phyloP scores from a whole-genome alignment of 2,329 filamentous ascomycete genomes.

The Curvularia sp. region DNA sequence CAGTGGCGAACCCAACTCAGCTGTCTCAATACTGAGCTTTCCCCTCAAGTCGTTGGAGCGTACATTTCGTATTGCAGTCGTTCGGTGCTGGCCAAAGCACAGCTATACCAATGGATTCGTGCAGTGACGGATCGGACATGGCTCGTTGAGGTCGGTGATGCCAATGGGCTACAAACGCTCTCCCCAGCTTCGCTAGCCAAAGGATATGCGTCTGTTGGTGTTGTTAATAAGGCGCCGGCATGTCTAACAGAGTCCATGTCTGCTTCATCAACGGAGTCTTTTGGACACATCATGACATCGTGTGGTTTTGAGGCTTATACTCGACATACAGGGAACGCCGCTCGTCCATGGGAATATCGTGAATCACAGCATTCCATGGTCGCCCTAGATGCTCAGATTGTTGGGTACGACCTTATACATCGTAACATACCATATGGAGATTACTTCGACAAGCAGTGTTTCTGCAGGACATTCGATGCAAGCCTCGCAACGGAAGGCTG shows the following conservation, averaged over 20 bases:
- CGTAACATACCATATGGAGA: slow-evolving; percentile 26
- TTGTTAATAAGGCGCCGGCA: slow-evolving; percentile 38
- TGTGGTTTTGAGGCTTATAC: slow-evolving; percentile 41
- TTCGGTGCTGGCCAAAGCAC: slow-evolving; percentile 46
- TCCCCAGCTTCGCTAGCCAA: slow-evolving; percentile 36
- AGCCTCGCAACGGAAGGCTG: slow-evolving; percentile 29
- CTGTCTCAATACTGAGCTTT: slow-evolving; percentile 43
- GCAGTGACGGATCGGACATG: slow-evolving; percentile 41
- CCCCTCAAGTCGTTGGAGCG: slow-evolving; percentile 31
- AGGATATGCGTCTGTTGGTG: slow-evolving; percentile 35
- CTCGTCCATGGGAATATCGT: slow-evolving; percentile 47
- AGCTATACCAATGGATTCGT: slow-evolving; percentile 42
- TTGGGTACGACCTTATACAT: slow-evolving; percentile 41
- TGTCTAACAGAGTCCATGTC: slow-evolving; percentile 36
- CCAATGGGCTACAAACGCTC: slow-evolving; percentile 34
- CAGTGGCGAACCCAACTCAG: slow-evolving; percentile 46
- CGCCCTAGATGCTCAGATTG: slow-evolving; percentile 44
- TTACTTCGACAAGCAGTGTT: slow-evolving; percentile 47
- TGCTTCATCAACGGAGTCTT: slow-evolving; percentile 33
- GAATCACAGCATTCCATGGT: slow-evolving; percentile 35
- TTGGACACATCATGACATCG: slow-evolving; percentile 39
- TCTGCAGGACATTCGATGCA: slow-evolving; percentile 36
- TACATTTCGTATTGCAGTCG: slow-evolving; percentile 42
- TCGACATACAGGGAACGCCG: slow-evolving; percentile 42
- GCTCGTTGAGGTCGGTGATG: slow-evolving; percentile 45